Base-by-base conservation (phyloP, 768 basidiomycete genomes). In the Kwoniella dejecticola region DNA sequence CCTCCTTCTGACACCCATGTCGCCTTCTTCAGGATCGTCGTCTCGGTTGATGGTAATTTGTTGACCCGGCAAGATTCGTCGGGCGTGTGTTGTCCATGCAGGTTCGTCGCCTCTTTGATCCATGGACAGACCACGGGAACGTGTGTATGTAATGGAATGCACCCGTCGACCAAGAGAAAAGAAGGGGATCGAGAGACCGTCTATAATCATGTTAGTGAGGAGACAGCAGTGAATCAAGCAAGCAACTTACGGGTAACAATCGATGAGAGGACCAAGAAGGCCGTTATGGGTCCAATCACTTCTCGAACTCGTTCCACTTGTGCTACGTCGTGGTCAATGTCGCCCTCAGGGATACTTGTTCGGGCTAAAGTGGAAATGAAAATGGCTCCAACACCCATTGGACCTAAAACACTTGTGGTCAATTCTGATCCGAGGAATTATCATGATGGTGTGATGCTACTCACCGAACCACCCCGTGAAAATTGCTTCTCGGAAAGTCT, bases 401-500 rank as follows among this genome's bases (percentile, higher is more conserved):
- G 78, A 5, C 62, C 48, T 62, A 29, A 8, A 23, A 60, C 36
- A 8, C 36, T 17, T 38, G 8, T 66, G 33, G 17, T 13, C 19
- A 21, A 31, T 4, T 38, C 24, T 56, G 23, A 56, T 36, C 44
- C 13, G 3, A 3, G 56, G 15, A 23, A 17, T 17, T 15, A 17
- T 26, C 29, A 23, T 19, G 21, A 17, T 29, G 11, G 21, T 7
- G 10, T n/a, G 6, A 29, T 88, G 88, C 63, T 90, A 90, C 21
- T 90, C 89, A 12, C 92, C 95, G 76, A 97, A 99, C 80, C 97
- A 94, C 0, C 96, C 96, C 40, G 86, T 88, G 79, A 99, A 99
- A 3, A 94, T 66, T 0, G 96, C 95, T 79, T 99, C 96, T 45
- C 91, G 83, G 63, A 93, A 85, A 0, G 89, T 97, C 82, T 95